These are phyloP conservation scores for Hygrophorus russula DNA, from an alignment of 768 basidiomycete species.

Conservation along the genomic window DNA sequence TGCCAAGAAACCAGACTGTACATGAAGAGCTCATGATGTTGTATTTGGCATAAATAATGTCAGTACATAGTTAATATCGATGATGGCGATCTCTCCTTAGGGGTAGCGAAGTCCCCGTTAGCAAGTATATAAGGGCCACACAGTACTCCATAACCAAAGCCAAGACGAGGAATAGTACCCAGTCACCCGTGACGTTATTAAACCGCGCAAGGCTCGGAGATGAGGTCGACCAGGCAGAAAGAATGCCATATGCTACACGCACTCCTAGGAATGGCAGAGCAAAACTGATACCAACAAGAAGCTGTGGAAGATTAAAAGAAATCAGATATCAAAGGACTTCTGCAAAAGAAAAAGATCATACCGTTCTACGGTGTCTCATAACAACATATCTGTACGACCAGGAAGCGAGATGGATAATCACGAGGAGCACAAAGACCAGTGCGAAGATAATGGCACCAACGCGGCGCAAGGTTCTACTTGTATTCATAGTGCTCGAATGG, in stretches of 20 bases:
- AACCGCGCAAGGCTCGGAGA: constrained; percentile 39
- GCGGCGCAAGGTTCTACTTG: constrained; percentile 26
- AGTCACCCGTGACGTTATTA: constrained; percentile 45
- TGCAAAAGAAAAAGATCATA: constrained; percentile 14
- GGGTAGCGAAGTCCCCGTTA: constrained; percentile 19
- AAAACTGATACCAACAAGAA: constrained; percentile 40
- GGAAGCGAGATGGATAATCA: constrained; percentile 28
- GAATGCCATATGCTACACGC: constrained; percentile 44
- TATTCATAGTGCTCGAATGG: constrained; percentile 22
- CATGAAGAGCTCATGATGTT: too few relatives aligned
- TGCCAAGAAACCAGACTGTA: too few relatives aligned
- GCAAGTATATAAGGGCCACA: constrained; percentile 34
- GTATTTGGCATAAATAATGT: too few relatives aligned
- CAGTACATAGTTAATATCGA: too few relatives aligned
- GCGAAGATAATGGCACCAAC: constrained; percentile 31
- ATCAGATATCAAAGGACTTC: not conserved
- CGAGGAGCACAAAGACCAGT: constrained; percentile 27
- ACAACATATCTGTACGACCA: constrained; percentile 37
- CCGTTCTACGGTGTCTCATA: constrained; percentile 33
- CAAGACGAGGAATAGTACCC: constrained; percentile 48
- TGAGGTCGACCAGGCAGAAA: constrained; percentile 44
- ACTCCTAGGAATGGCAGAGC: constrained; percentile 54
- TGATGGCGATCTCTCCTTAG: not conserved
- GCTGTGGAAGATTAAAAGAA: constrained; percentile 21
- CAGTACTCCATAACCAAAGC: constrained; percentile 50